Percentiles rank a stretch among this genome's conserved stretches.
Conservation (phyloP, 164 flowering plant genomes). For the Aristolochia contorta region DNA sequence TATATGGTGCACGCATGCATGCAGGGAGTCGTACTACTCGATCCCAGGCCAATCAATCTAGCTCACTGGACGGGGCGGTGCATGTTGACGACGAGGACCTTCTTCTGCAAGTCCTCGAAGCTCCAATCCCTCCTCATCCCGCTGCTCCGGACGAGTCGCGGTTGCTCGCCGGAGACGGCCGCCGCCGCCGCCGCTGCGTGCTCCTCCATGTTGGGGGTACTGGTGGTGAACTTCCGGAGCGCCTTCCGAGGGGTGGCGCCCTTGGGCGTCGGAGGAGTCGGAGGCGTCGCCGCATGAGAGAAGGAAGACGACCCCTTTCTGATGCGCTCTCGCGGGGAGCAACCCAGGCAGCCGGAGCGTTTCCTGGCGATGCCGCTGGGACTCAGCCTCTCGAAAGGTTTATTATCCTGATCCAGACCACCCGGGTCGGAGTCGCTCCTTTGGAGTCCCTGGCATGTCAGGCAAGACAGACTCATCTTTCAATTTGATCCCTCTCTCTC, state of each 20-base stretch:
- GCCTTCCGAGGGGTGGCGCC: slow-evolving; percentile 10
- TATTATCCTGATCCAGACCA: background rate
- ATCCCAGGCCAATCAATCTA: too few species aligned
- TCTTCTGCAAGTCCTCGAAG: slow-evolving; percentile 49
- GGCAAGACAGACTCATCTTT: slow-evolving; percentile 11
- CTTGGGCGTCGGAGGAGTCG: slow-evolving; percentile 1
- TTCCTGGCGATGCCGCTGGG: slow-evolving; percentile 13
- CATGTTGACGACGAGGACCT: background rate
- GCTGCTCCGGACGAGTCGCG: slow-evolving; percentile 48
- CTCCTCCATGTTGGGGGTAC: slow-evolving; percentile 4
- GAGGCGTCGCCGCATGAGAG: background rate
- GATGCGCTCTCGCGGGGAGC: slow-evolving; percentile 6
- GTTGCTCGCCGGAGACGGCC: slow-evolving; percentile 14
- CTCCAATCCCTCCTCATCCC: slow-evolving; percentile 94
- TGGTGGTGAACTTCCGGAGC: slow-evolving; percentile 18
- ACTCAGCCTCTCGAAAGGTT: background rate
- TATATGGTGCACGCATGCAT: too few species aligned
- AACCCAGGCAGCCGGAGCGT: slow-evolving; percentile 43
- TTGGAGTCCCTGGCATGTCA: slow-evolving; percentile 15
- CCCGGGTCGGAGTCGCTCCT: slow-evolving; percentile 19
- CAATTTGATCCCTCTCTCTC: background rate
- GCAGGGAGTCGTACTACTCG: too few species aligned
- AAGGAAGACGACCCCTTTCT: slow-evolving; percentile 10
- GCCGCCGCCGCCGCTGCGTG: background rate
- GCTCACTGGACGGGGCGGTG: too few species aligned